Evolutionary conservation across 805 yeast genomes (phyloP).

Genomic region (Candida ponderosae): DNA sequence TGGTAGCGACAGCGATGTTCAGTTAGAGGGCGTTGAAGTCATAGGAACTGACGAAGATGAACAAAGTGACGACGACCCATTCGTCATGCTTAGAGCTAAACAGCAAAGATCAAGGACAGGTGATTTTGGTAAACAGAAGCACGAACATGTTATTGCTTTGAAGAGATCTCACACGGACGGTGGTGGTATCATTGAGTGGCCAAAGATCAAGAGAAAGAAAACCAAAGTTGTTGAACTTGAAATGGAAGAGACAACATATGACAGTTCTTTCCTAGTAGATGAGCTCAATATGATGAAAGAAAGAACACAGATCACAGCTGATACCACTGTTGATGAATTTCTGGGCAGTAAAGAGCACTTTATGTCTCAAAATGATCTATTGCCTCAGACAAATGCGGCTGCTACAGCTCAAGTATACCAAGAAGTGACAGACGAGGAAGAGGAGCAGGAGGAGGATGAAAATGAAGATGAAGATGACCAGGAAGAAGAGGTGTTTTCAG

Average conservation of each 20-base stretch:
- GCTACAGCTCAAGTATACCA: neutral
- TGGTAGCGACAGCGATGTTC: neutral
- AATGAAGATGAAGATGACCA: neutral
- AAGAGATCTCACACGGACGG: neutral
- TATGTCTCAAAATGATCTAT: neutral
- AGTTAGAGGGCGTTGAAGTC: neutral
- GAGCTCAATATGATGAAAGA: slow-evolving; percentile 2
- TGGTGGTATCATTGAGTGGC: slow-evolving; percentile 2
- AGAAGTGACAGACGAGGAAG: neutral
- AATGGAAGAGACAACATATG: slow-evolving; percentile 6
- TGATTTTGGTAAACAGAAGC: neutral
- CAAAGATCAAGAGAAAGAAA: neutral
- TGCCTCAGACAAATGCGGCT: neutral
- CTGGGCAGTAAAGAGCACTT: neutral
- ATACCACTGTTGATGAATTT: neutral
- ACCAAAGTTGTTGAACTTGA: slow-evolving; percentile 1
- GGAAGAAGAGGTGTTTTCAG: neutral
- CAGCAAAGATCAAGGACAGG: slow-evolving; percentile 2
- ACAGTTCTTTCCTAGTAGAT: neutral
- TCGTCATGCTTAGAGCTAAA: neutral
- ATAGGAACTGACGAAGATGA: neutral
- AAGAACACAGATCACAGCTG: neutral
- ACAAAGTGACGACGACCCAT: neutral
- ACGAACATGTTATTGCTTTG: neutral
- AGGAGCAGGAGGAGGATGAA: neutral